A percentile compares a stretch with the other conserved stretches of the same genome.
Evolutionary conservation across 495 filamentous ascomycete genomes (phyloP).

Genomic region (Hyaloscypha finlandica): DNA sequence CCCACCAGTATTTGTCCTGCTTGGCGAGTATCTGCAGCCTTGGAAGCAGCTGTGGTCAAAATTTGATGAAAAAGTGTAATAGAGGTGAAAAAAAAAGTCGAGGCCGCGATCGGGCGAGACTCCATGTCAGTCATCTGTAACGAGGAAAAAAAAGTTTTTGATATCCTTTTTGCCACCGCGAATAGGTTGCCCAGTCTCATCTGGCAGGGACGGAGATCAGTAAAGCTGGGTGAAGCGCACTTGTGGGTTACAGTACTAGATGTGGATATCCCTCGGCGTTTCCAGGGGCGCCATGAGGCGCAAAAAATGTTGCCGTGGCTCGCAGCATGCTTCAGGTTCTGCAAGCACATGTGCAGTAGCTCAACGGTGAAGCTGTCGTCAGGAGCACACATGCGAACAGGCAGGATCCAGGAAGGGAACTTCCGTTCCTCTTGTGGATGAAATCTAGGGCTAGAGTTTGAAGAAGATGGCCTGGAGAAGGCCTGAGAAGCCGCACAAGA

Average conservation of each 20-base stretch:
- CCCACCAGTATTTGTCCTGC: background rate
- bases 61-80: background rate
- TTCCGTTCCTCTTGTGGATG: background rate
- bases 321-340: background rate
- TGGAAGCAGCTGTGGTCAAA: background rate
- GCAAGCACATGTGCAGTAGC: constrained; percentile 1
- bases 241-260: background rate
- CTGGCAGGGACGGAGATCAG: background rate
- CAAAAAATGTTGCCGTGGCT: background rate
- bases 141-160: constrained; percentile 1
- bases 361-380: background rate
- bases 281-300: background rate
- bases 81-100: background rate
- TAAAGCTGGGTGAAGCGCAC: background rate
- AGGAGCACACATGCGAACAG: too few species aligned
- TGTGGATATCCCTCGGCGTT: background rate
- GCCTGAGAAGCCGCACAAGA: background rate
- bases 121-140: background rate
- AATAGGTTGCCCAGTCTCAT: background rate
- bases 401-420: background rate
- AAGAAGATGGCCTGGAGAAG: background rate
- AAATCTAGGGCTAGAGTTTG: background rate
- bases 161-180: background rate
- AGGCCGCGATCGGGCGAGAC: background rate
- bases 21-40: background rate